A percentile compares a stretch with the other conserved stretches of the same genome.
phyloP scores from a whole-genome alignment of 2,329 filamentous ascomycete genomes.

The Exophiala dermatitidis region DNA sequence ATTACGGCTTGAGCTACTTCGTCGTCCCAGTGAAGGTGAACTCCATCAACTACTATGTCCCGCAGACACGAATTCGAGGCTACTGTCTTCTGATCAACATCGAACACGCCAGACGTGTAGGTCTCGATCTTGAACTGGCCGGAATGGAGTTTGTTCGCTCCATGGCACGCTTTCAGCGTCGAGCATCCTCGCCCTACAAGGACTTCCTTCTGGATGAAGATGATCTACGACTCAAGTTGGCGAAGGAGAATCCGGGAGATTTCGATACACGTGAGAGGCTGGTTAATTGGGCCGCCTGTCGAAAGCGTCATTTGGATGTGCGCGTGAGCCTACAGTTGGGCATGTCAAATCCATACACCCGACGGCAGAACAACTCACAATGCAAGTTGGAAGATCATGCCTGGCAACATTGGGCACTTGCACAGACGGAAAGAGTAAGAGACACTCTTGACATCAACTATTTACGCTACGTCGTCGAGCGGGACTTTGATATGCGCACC shows the following conservation, averaged over 20 bases:
- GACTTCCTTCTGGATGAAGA: constrained; percentile 54
- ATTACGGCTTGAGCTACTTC: constrained; percentile 47
- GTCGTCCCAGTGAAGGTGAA: constrained; percentile 49
- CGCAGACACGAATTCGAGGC: constrained; percentile 58
- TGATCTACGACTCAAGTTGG: constrained; percentile 43
- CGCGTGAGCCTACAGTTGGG: constrained; percentile 49
- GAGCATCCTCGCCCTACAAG: constrained; percentile 56
- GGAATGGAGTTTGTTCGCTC: constrained; percentile 39
- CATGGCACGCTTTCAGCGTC: constrained; percentile 46
- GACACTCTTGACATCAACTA: constrained; percentile 61
- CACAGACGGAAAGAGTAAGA: constrained; percentile 52
- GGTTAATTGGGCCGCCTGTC: constrained; percentile 51
- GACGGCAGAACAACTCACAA: constrained; percentile 51
- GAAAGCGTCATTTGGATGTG: constrained; percentile 52
- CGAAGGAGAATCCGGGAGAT: constrained; percentile 25
- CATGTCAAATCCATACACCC: constrained; percentile 50
- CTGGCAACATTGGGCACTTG: constrained; percentile 45
- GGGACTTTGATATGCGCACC: constrained; percentile 51
- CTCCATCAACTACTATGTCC: constrained; percentile 65
- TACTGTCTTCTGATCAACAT: constrained; percentile 54
- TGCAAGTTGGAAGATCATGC: constrained; percentile 50
- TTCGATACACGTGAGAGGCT: constrained; percentile 35
- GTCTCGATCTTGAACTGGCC: constrained; percentile 27
- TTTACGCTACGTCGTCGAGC: constrained; percentile 41
- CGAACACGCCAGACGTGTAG: constrained; percentile 23